Evolutionary conservation across 768 basidiomycete genomes (phyloP), one percentile per base, ranked within the genome.

Genomic region (Mycena olivaceomarginata): DNA sequence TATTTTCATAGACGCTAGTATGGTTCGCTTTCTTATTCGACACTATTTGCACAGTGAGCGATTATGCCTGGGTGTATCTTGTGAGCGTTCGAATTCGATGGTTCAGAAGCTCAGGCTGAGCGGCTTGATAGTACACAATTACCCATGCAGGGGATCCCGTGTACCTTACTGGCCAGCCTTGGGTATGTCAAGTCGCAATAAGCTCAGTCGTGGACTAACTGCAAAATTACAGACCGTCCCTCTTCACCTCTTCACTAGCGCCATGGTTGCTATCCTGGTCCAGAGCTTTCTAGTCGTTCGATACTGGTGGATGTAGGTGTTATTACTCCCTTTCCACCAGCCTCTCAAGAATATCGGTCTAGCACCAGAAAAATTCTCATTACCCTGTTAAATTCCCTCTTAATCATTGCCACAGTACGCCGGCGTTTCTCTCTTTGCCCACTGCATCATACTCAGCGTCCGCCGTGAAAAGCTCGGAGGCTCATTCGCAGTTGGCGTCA

Each of bases 301-400:
- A 41, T 72, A 72, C 48, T 72, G 70, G 70, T 72, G 60, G 70
- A 41, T 72, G 70, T 72, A 48, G 8, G 70, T 72, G 45, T 39
- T 31, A 31, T 31, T 31, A 65, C 48, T 56, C 56, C 40, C 20
- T 43, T 65, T 25, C 41, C 22, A 25, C 63, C 10, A 11, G 2
- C 22, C 39, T 40, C 71, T 72, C n/a, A 72, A 51, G 48, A 64
- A 72, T 64, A 41, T 71, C 70, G 70, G 63, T 56, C 39, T 56
- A 72, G 71, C 71, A 65, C 71, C 46, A 65, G 63, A 65, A 72
- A 72, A 48, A 65, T 65, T 63, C 46, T 65, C 31, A 48, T 72
- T 60, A 72, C 71, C 22, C 48, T 72, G 56, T 25, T 25, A 25
- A 25, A 25, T 25, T 25, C 25, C 25, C 2, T 25, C 25, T 25